Percentiles rank a stretch among this genome's conserved stretches.
phyloP scores from a whole-genome alignment of 768 basidiomycete genomes.

The Collybiopsis luxurians region DNA sequence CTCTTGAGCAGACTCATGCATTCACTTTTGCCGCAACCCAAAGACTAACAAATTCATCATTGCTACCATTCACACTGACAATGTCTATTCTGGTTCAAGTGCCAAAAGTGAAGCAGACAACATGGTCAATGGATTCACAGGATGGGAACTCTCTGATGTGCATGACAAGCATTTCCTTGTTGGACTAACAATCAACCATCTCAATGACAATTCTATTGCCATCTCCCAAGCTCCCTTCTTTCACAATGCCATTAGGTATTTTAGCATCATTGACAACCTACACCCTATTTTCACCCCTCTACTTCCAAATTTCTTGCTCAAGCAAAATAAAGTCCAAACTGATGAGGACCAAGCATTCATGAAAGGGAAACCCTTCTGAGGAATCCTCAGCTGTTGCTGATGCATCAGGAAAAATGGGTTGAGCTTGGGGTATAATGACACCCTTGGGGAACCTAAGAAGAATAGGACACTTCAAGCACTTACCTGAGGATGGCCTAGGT shows the following conservation, averaged over 20 bases:
- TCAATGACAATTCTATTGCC: neutral
- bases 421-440: no score
- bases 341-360: no score
- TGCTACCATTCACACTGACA: neutral
- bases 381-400: no score
- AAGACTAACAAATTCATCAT: neutral
- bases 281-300: neutral
- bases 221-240: neutral
- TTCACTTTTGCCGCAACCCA: neutral
- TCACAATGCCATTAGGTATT: neutral
- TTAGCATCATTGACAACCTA: neutral
- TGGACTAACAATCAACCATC: neutral
- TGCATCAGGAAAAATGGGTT: no score
- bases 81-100: neutral
- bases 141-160: neutral
- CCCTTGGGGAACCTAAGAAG: no score
- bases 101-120: neutral
- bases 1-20: constrained; percentile 4
- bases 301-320: neutral
- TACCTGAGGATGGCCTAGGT: no score
- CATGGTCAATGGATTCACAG: neutral
- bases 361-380: no score
- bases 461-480: no score
- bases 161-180: neutral
- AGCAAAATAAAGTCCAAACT: no score